Evolutionary conservation across 164 flowering plant species (phyloP).

Genomic region (Vitis vinifera): ASM3070453v1 NC_081822.1:5931001-5931500

Average conservation of each 20-base stretch:
- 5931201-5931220: constrained; percentile 21
- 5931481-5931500: background rate
- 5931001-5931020: background rate
- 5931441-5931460: constrained; percentile 19
- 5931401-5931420: constrained; percentile 1
- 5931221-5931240: constrained; percentile 22
- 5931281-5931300: constrained; percentile 23
- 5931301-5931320: constrained; percentile 22
- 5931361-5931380: constrained; percentile 17
- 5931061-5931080: constrained; percentile 91
- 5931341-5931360: constrained; percentile 26
- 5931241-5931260: constrained; percentile 25
- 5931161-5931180: constrained; percentile 20
- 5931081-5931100: constrained; percentile 94
- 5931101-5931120: constrained; percentile 94
- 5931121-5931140: constrained; percentile 57
- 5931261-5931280: constrained; percentile 25
- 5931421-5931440: constrained; percentile 23
- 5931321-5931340: constrained; percentile 13
- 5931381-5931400: constrained; percentile 16
- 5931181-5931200: constrained; percentile 27
- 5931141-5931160: constrained; percentile 22
- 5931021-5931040: constrained; percentile 36
- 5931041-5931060: constrained; percentile 98
- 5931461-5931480: constrained; percentile 17